A percentile compares a stretch with the other conserved stretches of the same genome.
These are phyloP conservation scores for Picea sitchensis DNA, from an alignment of 75 land plant genomes.

Conservation along the genomic window DNA sequence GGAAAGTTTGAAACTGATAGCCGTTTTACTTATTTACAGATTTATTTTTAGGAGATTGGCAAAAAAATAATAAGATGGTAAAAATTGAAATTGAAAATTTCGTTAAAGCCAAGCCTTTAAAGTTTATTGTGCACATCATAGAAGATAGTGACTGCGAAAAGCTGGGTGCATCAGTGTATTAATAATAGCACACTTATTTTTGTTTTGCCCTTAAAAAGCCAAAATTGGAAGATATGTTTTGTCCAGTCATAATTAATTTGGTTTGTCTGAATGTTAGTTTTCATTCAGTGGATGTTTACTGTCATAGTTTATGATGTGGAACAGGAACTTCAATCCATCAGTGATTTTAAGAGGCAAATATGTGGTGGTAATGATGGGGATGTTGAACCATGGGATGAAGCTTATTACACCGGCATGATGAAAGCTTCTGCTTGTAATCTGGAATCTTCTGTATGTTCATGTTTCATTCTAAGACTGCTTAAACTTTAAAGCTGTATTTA, in stretches of 20 bases:
- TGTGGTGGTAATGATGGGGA: constrained; percentile 26
- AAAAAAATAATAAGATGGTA: too few relatives aligned
- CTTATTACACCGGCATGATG: constrained; percentile 72
- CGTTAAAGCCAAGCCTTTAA: not conserved
- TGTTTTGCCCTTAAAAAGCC: not conserved
- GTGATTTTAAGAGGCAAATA: constrained; percentile 47
- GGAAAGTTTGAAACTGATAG: not conserved
- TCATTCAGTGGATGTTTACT: not conserved
- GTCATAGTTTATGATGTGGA: constrained; percentile 7
- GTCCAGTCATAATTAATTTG: not conserved
- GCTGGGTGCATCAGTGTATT: not conserved
- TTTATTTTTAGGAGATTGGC: too few relatives aligned
- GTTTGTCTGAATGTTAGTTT: not conserved
- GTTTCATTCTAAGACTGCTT: not conserved
- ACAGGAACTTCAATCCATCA: constrained; percentile 69
- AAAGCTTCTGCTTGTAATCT: constrained; percentile 46
- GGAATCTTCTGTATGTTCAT: constrained; percentile 41
- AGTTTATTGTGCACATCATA: not conserved
- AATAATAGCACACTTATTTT: not conserved
- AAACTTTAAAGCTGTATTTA: not conserved
- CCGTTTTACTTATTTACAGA: too few relatives aligned
- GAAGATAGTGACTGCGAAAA: not conserved
- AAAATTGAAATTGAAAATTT: not conserved
- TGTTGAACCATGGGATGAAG: constrained; percentile 96
- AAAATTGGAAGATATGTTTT: not conserved